Base-by-base conservation (phyloP, 176 grass and related monocot species). In the Lolium multiflorum region DNA sequence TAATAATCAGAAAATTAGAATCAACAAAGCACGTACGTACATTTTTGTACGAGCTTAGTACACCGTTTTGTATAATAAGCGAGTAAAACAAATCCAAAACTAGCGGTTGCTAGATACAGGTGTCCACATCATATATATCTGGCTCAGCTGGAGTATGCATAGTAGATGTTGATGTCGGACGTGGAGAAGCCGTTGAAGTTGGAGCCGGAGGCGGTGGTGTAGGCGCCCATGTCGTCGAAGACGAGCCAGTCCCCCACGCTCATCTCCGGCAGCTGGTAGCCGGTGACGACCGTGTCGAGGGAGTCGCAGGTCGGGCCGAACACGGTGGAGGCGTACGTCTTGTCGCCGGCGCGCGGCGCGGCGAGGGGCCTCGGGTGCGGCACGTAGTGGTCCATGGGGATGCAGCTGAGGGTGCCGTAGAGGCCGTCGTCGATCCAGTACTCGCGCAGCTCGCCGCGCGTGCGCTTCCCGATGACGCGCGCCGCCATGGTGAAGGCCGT, bases 261-360 rank as follows among this genome's bases (percentile, higher is more conserved):
- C 80, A 82, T 8, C 47, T 82, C 49, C 65, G 80, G 80, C 80
- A 71, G 64, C 50, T 70, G 49, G 65, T 43, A 82, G 6, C 80
- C 80, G 11, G 0, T 71, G 0, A 82, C 80, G 20, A 78, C 35
- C n/a, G 11, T 2, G 63, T 78, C 74, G 28, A 44, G 21, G 1
- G 75, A 71, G 62, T 79, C 75, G 31, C 11, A 22, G 6, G 65
- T 82, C 3, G 63, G 80, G 3, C 80, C 65, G 65, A 70, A 56
- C 48, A 82, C 65, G 31, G 64, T 82, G 0, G 80, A 82, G 3
- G 12, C 2, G 65, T 82, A 4, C 3, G 31, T 82, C 11, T 55
- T 41, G 11, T 54, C 63, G 26, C 26, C 63, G 26, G 10, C 25
- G 61, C 12, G 15, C 25, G 25, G 25, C 21, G 8, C 8, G 41